phyloP scores from a whole-genome alignment of 805 yeast species.

The Suhomyces emberorum region DNA sequence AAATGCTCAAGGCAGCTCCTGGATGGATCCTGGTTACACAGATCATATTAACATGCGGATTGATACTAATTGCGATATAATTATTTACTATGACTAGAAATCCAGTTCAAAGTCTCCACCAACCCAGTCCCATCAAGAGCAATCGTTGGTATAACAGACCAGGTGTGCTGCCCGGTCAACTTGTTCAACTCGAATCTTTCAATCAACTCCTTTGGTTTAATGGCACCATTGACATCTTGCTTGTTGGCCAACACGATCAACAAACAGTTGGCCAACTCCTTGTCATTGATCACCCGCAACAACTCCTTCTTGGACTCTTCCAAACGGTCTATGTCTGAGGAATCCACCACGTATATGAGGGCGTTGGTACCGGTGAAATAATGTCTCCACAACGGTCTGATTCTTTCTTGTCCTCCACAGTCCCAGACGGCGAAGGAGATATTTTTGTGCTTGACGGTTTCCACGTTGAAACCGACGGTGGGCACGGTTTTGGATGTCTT shows the following conservation, averaged over 20 bases:
- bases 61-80: no score
- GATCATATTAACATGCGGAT: neutral
- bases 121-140: constrained; percentile 90
- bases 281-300: constrained; percentile 73
- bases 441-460: constrained; percentile 77
- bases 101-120: constrained; percentile 85
- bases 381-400: constrained; percentile 93
- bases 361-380: constrained; percentile 93
- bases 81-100: constrained; percentile 55
- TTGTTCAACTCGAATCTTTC: constrained; percentile 62
- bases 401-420: constrained; percentile 93
- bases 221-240: constrained; percentile 71
- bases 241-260: constrained; percentile 85
- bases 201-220: constrained; percentile 77
- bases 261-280: constrained; percentile 77
- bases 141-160: constrained; percentile 91
- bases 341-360: constrained; percentile 84
- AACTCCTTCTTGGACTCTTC: constrained; percentile 77
- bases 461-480: constrained; percentile 92
- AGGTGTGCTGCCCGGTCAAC: constrained; percentile 61
- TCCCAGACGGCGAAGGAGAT: constrained; percentile 89
- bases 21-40: no score
- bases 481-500: constrained; percentile 78
- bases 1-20: no score
- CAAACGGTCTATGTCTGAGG: constrained; percentile 67